Evolutionary conservation across 1,139 yeast genomes (phyloP), one percentile per base, ranked within the genome.

Genomic region (Magnusiomyces clavatus): DNA sequence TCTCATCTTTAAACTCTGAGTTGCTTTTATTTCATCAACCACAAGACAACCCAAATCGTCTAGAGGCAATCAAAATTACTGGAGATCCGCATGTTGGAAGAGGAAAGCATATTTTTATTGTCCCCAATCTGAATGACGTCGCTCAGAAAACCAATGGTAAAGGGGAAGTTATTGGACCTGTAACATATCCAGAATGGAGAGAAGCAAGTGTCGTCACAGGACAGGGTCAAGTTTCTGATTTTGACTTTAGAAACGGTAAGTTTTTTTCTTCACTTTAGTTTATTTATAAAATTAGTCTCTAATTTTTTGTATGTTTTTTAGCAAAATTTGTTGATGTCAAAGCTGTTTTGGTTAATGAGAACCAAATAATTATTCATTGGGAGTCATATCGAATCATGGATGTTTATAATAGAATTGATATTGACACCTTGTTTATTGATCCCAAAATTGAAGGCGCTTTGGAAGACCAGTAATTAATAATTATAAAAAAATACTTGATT

Each of bases 61-160:
- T 65, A 6, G 65, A 65, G 48, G 68, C 64, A 2, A 56, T 66
- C 51, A 62, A 64, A 45, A 53, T 66, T 12, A 65, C 69, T 1
- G 61, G 69, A 1, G 65, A 62, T 46, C 59, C 59, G 6, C 55
- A 55, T 41, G 60, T 66, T 3, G 68, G 68, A 11, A 56, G 69
- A 12, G 69, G 68, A 3, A 68, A 65, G 47, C 44, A 54, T 39
- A 51, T 60, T 24, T 65, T 66, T 48, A 49, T 56, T 36, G 62
- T 62, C 13, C 64, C 58, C 12, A 60, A 65, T 49, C 51, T 62
- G 29, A 49, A 49, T 11, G 55, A 57, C 36, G 43, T 56, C 11
- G 40, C 20, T 16, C n/a, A 11, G 6, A 31, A 41, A 20, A 20
- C 31, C 4, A 24, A 24, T 24, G 31, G 31, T 5, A 24, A 8